Percentiles rank a stretch among this genome's conserved stretches.
Evolutionary conservation across 805 yeast genomes (phyloP).

Genomic region (Yarrowia sp.): DNA sequence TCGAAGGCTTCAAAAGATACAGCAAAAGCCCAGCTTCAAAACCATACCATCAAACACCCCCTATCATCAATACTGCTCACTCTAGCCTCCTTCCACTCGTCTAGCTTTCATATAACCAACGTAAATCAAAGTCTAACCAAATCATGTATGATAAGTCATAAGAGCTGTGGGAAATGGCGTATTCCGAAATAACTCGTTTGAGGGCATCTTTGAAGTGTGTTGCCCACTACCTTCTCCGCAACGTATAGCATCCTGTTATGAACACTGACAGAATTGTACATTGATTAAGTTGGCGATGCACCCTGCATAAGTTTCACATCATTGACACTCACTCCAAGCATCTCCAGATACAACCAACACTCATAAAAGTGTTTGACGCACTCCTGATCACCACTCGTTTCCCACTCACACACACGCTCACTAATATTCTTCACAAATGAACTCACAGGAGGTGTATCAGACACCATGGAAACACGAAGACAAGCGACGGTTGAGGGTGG

Average conservation of each 20-base stretch:
- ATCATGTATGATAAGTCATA: background rate
- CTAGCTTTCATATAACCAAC: constrained; percentile 10
- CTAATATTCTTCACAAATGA: background rate
- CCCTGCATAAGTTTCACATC: constrained; percentile 12
- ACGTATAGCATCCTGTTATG: too few relatives aligned
- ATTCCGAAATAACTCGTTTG: too few relatives aligned
- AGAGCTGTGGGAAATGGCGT: too few relatives aligned
- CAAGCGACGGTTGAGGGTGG: constrained; percentile 16
- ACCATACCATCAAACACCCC: background rate
- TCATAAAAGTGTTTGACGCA: too few relatives aligned
- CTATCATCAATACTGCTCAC: background rate
- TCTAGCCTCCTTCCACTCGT: background rate
- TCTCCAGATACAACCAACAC: too few relatives aligned
- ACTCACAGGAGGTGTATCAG: background rate
- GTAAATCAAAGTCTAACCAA: background rate
- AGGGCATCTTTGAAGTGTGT: too few relatives aligned
- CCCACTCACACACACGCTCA: background rate
- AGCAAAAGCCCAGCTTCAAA: too few relatives aligned
- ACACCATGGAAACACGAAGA: constrained; percentile 22
- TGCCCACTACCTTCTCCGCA: too few relatives aligned
- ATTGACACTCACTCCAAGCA: too few relatives aligned
- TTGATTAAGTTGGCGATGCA: constrained; percentile 18
- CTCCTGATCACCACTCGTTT: background rate
- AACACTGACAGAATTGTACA: background rate
- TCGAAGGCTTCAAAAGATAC: too few relatives aligned